Evolutionary conservation across 257 asterid species (phyloP).

Genomic region (Paulownia fortunei): DNA sequence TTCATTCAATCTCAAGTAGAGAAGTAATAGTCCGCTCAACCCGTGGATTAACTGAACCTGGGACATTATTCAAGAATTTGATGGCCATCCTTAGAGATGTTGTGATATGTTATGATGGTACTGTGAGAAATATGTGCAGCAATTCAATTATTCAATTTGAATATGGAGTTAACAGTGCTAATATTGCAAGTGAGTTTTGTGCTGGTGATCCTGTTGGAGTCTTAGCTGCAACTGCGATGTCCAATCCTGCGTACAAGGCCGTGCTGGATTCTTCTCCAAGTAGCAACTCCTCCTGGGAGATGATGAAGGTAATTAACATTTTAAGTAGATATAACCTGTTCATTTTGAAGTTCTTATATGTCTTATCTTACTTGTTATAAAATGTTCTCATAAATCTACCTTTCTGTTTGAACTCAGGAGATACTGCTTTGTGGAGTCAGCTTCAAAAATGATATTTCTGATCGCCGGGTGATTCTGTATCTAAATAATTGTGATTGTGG

Average conservation of each 20-base stretch:
- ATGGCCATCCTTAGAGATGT: slow-evolving; percentile 98
- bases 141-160: slow-evolving; percentile 85
- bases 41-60: slow-evolving; percentile 95
- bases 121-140: slow-evolving; percentile 86
- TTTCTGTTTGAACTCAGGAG: slow-evolving; percentile 64
- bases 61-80: slow-evolving; percentile 84
- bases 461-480: slow-evolving; percentile 75
- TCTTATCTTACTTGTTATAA: neutral
- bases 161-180: slow-evolving; percentile 70
- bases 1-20: slow-evolving; percentile 91
- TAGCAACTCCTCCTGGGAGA: slow-evolving; percentile 97
- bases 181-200: slow-evolving; percentile 69
- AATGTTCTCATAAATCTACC: slow-evolving; percentile 9
- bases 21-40: slow-evolving; percentile 95
- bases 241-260: slow-evolving; percentile 99
- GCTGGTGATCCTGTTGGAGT: slow-evolving; percentile 99
- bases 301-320: slow-evolving; percentile 81
- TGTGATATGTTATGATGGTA: slow-evolving; percentile 84
- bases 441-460: slow-evolving; percentile 81
- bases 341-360: slow-evolving; percentile 14
- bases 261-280: slow-evolving; percentile 97
- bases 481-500: slow-evolving; percentile 82
- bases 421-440: slow-evolving; percentile 82
- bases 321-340: slow-evolving; percentile 22
- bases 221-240: slow-evolving; percentile 98